Evolutionary conservation across 768 basidiomycete species (phyloP).

Genomic region (Hygrophorus pudorinus): DNA sequence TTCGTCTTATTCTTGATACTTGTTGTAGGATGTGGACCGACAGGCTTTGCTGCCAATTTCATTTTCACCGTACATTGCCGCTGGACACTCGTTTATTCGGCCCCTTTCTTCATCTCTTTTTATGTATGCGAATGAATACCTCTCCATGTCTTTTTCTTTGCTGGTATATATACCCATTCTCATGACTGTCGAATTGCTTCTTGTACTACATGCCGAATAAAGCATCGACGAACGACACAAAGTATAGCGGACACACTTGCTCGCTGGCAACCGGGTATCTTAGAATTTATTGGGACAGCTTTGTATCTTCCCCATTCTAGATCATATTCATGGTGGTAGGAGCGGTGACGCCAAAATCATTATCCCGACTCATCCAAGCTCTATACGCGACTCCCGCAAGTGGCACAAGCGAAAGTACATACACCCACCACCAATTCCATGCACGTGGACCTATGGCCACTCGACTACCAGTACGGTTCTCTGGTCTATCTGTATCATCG

Average conservation of each 20-base stretch:
- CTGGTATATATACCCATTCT: too few relatives aligned
- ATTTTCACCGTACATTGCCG: not conserved
- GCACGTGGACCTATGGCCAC: constrained; percentile 8
- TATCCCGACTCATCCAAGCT: constrained; percentile 12
- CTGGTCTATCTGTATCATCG: constrained; percentile 27
- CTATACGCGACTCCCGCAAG: constrained; percentile 18
- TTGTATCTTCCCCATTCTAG: too few relatives aligned
- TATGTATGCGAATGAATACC: too few relatives aligned
- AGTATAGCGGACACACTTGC: too few relatives aligned
- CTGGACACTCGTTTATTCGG: constrained; percentile 1
- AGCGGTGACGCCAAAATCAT: too few relatives aligned
- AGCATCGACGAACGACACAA: too few relatives aligned
- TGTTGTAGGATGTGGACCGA: not conserved
- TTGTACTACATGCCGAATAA: too few relatives aligned
- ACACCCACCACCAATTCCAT: constrained; percentile 28
- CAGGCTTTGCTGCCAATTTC: constrained; percentile 1
- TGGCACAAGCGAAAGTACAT: constrained; percentile 21
- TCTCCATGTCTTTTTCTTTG: too few relatives aligned
- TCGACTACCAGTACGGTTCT: not conserved
- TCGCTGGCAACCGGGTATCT: too few relatives aligned
- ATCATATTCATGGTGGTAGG: too few relatives aligned
- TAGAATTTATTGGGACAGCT: too few relatives aligned
- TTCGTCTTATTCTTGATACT: constrained; percentile 4
- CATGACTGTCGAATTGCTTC: too few relatives aligned
- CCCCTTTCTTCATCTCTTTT: not conserved